phyloP scores from a whole-genome alignment of 164 flowering plant genomes.

The Hamamelis virginiana region DNA sequence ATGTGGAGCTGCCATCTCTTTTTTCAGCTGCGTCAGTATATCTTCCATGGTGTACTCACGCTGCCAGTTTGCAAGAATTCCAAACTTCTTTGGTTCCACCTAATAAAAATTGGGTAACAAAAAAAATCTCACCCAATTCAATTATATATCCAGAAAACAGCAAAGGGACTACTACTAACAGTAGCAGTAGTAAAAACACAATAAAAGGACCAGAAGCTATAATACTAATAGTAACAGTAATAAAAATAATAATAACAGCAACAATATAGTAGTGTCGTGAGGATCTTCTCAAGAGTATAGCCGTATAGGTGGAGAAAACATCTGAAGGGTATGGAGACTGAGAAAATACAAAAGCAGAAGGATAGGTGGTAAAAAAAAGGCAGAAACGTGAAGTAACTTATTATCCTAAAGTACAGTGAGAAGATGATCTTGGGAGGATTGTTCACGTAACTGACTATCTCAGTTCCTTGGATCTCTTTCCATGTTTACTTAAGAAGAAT shows the following conservation, averaged over 20 bases:
- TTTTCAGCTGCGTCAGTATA: constrained; percentile 82
- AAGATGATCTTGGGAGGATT: background rate
- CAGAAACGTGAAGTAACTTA: background rate
- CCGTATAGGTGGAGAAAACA: too few species aligned
- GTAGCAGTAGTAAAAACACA: background rate
- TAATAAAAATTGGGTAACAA: constrained; percentile 13
- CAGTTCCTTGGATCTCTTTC: background rate
- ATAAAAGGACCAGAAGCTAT: background rate
- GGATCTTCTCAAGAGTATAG: too few species aligned
- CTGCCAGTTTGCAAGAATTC: constrained; percentile 82
- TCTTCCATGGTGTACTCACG: constrained; percentile 92
- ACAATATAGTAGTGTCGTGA: too few species aligned
- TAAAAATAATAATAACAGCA: too few species aligned
- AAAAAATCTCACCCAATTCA: background rate
- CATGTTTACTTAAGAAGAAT: background rate
- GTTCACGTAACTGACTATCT: background rate
- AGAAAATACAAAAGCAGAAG: background rate
- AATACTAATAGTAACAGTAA: background rate
- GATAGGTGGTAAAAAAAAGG: background rate
- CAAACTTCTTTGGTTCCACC: constrained; percentile 89
- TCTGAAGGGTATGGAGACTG: background rate
- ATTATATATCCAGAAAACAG: background rate
- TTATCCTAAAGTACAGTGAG: background rate
- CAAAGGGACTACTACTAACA: background rate
- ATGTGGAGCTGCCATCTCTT: constrained; percentile 91